Evolutionary conservation across 164 flowering plant genomes (phyloP).

Genomic region (Annona squamosa): DNA sequence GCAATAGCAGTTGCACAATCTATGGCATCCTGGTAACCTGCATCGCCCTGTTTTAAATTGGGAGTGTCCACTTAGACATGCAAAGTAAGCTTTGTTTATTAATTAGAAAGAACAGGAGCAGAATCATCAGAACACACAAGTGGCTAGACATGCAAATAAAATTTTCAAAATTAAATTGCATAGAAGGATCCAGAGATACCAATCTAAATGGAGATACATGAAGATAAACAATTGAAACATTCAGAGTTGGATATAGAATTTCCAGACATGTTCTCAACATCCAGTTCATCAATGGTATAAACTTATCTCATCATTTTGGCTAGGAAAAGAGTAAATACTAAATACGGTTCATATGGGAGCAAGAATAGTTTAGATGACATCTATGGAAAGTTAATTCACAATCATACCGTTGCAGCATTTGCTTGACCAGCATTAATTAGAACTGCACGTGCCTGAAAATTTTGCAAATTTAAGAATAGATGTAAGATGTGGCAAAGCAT

Average conservation of each 20-base stretch:
- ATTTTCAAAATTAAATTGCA: neutral
- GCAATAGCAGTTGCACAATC: constrained; percentile 70
- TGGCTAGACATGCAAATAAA: neutral
- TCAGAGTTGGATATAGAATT: neutral
- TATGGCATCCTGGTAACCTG: constrained; percentile 82
- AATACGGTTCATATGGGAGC: neutral
- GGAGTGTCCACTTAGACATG: neutral
- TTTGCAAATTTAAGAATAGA: neutral
- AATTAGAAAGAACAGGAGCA: neutral
- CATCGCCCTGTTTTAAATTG: constrained; percentile 69
- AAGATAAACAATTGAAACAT: neutral
- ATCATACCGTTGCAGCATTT: constrained; percentile 89
- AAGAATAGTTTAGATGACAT: neutral
- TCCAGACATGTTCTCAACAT: neutral
- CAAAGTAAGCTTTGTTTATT: neutral
- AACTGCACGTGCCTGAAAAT: constrained; percentile 85
- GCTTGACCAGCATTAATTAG: constrained; percentile 99
- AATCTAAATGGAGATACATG: neutral
- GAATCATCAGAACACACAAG: neutral
- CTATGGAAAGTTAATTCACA: constrained; percentile 1
- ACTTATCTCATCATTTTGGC: neutral
- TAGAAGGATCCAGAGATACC: neutral
- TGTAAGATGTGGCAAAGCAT: neutral
- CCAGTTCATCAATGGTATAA: neutral
- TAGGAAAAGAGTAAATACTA: neutral